Evolutionary conservation across 2,329 filamentous ascomycete genomes (phyloP).

Genomic region (Lasiodiplodia hormozganensis): DNA sequence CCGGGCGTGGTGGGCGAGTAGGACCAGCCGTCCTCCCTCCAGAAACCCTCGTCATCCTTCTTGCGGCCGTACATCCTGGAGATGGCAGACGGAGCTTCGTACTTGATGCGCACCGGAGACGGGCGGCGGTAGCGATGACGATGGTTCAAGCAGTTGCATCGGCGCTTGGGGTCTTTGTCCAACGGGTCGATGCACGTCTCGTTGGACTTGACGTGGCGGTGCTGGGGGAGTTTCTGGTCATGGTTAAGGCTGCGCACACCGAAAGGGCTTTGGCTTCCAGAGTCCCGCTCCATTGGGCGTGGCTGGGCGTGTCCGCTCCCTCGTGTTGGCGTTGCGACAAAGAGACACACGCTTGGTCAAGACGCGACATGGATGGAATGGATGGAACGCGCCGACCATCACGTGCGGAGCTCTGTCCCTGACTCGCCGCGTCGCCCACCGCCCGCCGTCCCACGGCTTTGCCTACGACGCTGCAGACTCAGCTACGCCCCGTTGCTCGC

Average conservation of each 20-base stretch:
- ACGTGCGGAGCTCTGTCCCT: constrained; percentile 14
- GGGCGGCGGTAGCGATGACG: constrained; percentile 25
- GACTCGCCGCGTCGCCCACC: not conserved
- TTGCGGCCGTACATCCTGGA: constrained; percentile 25
- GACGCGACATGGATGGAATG: not conserved
- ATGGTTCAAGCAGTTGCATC: constrained; percentile 29
- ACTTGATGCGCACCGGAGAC: constrained; percentile 13
- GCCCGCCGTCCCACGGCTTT: not conserved
- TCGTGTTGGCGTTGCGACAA: constrained; percentile 25
- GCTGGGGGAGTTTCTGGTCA: constrained; percentile 18
- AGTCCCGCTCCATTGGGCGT: constrained; percentile 26
- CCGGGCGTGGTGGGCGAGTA: constrained; percentile 45
- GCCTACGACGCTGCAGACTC: not conserved
- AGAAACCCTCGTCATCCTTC: constrained; percentile 12
- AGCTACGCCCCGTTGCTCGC: not conserved
- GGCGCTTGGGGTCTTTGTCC: constrained; percentile 29
- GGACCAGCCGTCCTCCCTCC: constrained; percentile 2
- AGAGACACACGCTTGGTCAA: constrained; percentile 17
- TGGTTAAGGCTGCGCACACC: constrained; percentile 28
- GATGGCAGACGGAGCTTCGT: constrained; percentile 18
- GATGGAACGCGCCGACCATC: constrained; percentile 14
- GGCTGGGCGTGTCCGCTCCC: constrained; percentile 25
- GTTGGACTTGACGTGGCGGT: constrained; percentile 19
- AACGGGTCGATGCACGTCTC: constrained; percentile 23
- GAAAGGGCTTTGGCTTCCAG: constrained; percentile 18